Percentiles rank a stretch among this genome's conserved stretches.
These are phyloP conservation scores for Nannochloropsis salina DNA, from an alignment of 108 stramenopile species.

Conservation along the genomic window DNA sequence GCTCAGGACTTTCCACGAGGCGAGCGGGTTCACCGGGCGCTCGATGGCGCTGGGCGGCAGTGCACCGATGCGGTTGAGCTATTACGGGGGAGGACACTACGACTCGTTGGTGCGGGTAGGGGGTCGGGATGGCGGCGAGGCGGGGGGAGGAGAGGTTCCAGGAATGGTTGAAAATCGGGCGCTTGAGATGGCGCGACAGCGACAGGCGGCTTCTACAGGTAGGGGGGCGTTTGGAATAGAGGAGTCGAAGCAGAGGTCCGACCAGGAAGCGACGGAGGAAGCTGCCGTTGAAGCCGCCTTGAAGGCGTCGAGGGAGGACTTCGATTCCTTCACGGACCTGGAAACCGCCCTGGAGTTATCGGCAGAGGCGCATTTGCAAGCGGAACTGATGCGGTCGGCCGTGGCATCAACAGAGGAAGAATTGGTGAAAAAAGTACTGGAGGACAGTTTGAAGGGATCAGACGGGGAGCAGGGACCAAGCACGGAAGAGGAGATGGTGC, in stretches of 20 bases:
- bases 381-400: not conserved
- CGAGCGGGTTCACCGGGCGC: not conserved
- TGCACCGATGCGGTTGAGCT: constrained; percentile 53
- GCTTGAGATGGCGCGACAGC: not conserved
- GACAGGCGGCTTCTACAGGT: not conserved
- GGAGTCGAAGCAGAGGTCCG: not conserved
- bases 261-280: not conserved
- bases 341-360: not conserved
- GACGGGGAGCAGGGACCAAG: not conserved
- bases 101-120: constrained; percentile 51
- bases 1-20: constrained; percentile 58
- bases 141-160: not conserved
- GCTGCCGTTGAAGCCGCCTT: not conserved
- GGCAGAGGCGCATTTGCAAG: not conserved
- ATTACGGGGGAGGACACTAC: constrained; percentile 64
- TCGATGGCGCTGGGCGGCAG: not conserved
- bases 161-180: not conserved
- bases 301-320: not conserved
- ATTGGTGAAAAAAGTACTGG: not conserved
- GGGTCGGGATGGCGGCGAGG: not conserved
- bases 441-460: not conserved
- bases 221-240: not conserved
- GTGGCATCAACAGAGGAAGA: not conserved
- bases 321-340: constrained; percentile 5
- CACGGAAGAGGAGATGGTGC: not conserved